Base-by-base conservation (phyloP, 139 green algal genomes). In the Asterochloris erici region DNA sequence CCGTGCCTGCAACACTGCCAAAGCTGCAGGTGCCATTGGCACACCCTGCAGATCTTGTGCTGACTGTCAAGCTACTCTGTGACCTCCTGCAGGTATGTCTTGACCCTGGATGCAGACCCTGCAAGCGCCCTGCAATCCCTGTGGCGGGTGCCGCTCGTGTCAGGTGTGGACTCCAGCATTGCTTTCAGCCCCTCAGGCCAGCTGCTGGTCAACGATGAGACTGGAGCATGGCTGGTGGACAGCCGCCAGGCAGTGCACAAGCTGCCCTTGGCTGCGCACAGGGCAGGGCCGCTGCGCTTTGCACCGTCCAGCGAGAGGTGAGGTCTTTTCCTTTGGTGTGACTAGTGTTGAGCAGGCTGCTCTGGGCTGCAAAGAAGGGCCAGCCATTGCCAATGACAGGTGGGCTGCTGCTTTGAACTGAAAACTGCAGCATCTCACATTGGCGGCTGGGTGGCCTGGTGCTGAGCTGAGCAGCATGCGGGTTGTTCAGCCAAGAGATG, bases 61-160 rank as follows among this genome's bases (percentile, higher is more conserved):
- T 54, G 38, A 2, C 6, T 54, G 2, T 54, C 38, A 54, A 54
- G 38, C 6, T 6, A 54, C 38, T 54, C 4, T 54, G 2, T 28
- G 38, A 19, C 19, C 23, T 54, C 12, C 23, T 80, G 76, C 23
- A 80, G 76, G 76, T 80, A 60, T 21, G 68, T 80, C 60, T 70
- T 80, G 76, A 80, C 76, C 24, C 68, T 80, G n/a, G 12, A 80
- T 29, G 12, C 38, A 54, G 61, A 69, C 24, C 60, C 23, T 70
- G 60, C 76, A 80, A 70, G 38, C 38, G 38, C 38, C 38, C 38
- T 54, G 38, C 38, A 54, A 6, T 54, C 38, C 76, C 26, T 80
- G 14, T 83, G 79, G 68, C 60, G 79, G 61, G 69, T 83, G 23
- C 79, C 79, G 2, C n/a, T 83, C 15, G 79, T 83, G 16, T 54